Base-by-base conservation (phyloP, 768 basidiomycete species). In the Pleurotus pulmonarius region DNA sequence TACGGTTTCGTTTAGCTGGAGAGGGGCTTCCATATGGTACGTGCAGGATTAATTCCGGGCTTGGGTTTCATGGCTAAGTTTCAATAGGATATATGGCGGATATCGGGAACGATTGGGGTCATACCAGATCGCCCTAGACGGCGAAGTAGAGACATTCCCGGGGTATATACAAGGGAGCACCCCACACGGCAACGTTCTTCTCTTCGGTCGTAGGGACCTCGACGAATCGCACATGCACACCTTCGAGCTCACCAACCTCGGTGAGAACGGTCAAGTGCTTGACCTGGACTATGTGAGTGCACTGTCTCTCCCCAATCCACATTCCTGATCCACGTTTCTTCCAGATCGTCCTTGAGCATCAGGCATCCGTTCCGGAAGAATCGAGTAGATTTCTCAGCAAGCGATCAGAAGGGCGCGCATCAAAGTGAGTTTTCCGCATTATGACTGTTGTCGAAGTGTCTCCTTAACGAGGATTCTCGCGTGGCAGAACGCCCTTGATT, bases 251-350 rank as follows among this genome's bases (percentile, higher is more conserved):
- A 37, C 20, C 4, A 55, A 55, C 43, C 26, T 55, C n/a, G 54
- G 54, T 13, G 43, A 20, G 16, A 39, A 55, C 43, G 43, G 40
- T 13, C 54, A 45, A 55, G 54, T 55, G 45, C 29, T 55, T 5
- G 54, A 55, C 22, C 40, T 55, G 25, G 37, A 39, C 45, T 46
- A 44, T 34, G 54, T 55, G 18, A 88, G 65, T 56, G n/a, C 63
- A 75, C 74, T 49, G 67, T 53, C 59, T 69, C 70, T 12, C 48
- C 60, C 51, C 65, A 69, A 55, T 58, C 66, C 48, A 29, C 71
- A 69, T 65, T 70, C 66, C 72, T 77, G 55, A 72, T 74, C 55
- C 69, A 77, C 25, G 70, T 73, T 6, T 80, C 88, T 34, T 82
- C 71, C 64, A 49, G 48, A 24, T 49, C 26, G 48, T 49, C 48